Conservation (phyloP, 2,329 filamentous ascomycete species). For the Mycocentrospora acerina region DNA sequence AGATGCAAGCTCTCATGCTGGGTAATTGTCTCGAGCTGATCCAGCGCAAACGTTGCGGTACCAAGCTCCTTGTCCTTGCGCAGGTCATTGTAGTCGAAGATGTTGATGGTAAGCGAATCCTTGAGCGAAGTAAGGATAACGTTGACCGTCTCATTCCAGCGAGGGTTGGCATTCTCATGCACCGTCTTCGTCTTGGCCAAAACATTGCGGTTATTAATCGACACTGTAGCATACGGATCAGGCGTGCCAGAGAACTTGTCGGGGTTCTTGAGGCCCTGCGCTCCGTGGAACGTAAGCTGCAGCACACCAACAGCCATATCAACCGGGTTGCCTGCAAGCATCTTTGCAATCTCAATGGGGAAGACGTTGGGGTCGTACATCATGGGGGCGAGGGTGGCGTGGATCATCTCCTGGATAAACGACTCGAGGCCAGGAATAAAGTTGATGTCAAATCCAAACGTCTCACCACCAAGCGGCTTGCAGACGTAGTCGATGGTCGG, state of each 20-base stretch:
- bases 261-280: constrained; percentile 88
- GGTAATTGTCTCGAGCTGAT: constrained; percentile 73
- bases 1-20: constrained; percentile 83
- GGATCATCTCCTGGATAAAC: constrained; percentile 96
- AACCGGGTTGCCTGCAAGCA: constrained; percentile 89
- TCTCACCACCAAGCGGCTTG: constrained; percentile 94
- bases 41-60: constrained; percentile 79
- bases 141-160: constrained; percentile 97
- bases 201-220: constrained; percentile 77
- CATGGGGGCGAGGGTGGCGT: constrained; percentile 90
- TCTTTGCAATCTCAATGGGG: constrained; percentile 97
- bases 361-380: constrained; percentile 99
- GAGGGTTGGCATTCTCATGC: constrained; percentile 79
- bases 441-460: constrained; percentile 97
- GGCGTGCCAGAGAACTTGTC: constrained; percentile 91
- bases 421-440: constrained; percentile 92
- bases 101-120: constrained; percentile 78
- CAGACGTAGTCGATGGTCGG: constrained; percentile 95
- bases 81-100: constrained; percentile 93
- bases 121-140: constrained; percentile 90
- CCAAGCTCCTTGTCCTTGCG: constrained; percentile 97
- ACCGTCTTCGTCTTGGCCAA: constrained; percentile 88
- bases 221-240: constrained; percentile 85
- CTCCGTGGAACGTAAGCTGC: constrained; percentile 86
- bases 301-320: constrained; percentile 95